Evolutionary conservation across 805 yeast species (phyloP).

Genomic region (Saturnispora ahearnii): DNA sequence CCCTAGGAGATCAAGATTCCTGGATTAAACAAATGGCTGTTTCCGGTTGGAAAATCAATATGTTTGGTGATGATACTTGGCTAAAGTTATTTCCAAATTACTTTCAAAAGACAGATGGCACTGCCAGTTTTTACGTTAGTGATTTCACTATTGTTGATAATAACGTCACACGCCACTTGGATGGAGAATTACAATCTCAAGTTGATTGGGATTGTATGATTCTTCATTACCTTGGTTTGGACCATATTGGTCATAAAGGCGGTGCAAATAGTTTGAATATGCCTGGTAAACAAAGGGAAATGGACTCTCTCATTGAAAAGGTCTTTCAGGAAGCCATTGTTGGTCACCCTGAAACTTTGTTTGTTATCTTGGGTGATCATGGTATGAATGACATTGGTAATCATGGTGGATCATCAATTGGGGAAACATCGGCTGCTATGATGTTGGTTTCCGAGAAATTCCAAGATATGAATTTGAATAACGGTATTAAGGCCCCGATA

Average conservation of each 20-base stretch:
- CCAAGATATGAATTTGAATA: conserved; percentile 17
- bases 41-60: conserved; percentile 45
- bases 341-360: conserved; percentile 40
- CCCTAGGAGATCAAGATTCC: conserved; percentile 68
- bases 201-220: conserved; percentile 75
- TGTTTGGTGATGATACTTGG: conserved; percentile 99
- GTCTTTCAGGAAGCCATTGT: conserved; percentile 33
- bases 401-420: conserved; percentile 91
- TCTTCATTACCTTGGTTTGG: conserved; percentile 86
- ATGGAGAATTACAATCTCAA: conserved; percentile 39
- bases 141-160: conserved; percentile 91
- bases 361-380: conserved; percentile 84
- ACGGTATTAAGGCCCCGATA: conserved; percentile 31
- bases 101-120: conserved; percentile 69
- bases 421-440: conserved; percentile 87
- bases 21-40: conserved; percentile 66
- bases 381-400: conserved; percentile 95
- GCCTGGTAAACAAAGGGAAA: conserved; percentile 75
- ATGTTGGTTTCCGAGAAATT: conserved; percentile 60
- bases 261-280: conserved; percentile 78
- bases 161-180: conserved; percentile 85
- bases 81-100: conserved; percentile 70
- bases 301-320: conserved; percentile 59
- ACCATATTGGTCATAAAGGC: conserved; percentile 96
- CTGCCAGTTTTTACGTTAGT: conserved; percentile 87